Evolutionary conservation across 805 yeast species (phyloP), one percentile per base, ranked within the genome.

Genomic region (Saccharomycopsis sp.): DNA sequence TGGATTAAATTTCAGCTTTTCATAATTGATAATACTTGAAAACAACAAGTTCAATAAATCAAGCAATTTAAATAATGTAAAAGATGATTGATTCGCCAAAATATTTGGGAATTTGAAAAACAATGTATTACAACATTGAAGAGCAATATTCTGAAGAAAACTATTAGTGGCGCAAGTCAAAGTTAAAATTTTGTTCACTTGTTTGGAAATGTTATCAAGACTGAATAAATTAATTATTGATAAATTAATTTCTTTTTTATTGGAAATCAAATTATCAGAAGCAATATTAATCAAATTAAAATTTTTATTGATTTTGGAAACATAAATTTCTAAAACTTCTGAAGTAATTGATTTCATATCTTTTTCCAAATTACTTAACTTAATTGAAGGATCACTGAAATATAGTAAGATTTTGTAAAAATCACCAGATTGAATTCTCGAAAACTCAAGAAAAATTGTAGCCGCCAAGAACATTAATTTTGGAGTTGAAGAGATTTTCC

Each of bases 401-500:
- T 92, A 92, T 30, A 70, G 67, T 40, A 89, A 67, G 27, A 76
- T 64, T n/a, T 77, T 75, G 0, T 94, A 77, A 49, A 95, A 81
- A 48, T 80, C 79, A 12, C 96, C 97, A 6, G 80, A 67, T 39
- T 70, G 74, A 17, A 83, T 83, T 44, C 99, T 69, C 38, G 86
- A 64, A 15, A 76, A 66, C 62, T 92, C 99, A 28, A 89, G 67
- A 42, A 87, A 69, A 3, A 80, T 65, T 0, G 94, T 69, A 0
- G 97, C 82, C 0, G 95, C 78, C 50, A 92, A 62, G 56, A 92
- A 92, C 83, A 89, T 83, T 48, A 84, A 65, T 51, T 84, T 84
- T 3, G 94, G 79, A 3, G 46, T 34, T 6, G 46, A 42, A 3
- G 47, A 28, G 14, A 42, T 39, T 26, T 37, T 42, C 5, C 41